A percentile compares a stretch with the other conserved stretches of the same genome.
Evolutionary conservation across 179 eudicot genomes (phyloP).

Genomic region (Drosera spatulata): DNA sequence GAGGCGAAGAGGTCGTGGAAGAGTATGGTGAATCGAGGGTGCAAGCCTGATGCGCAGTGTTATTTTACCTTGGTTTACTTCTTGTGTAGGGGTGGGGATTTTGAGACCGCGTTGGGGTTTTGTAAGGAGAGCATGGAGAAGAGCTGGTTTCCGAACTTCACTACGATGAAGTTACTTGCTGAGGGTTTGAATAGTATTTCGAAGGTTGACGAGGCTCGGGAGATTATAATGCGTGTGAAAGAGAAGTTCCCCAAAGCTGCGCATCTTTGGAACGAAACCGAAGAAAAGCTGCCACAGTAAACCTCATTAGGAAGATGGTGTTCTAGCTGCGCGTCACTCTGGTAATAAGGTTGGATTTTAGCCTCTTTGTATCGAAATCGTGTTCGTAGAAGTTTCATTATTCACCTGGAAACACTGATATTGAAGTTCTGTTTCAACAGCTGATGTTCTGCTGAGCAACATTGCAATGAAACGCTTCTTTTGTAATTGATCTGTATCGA

Average conservation of each 20-base stretch:
- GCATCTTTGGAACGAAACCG: conserved; percentile 59
- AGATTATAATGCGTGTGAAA: conserved; percentile 47
- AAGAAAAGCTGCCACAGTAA: conserved; percentile 31
- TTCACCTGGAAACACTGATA: too few relatives aligned
- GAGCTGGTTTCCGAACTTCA: conserved; percentile 61
- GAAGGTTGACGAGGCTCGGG: conserved; percentile 61
- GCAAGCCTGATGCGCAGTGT: conserved; percentile 37
- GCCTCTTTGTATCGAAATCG: too few relatives aligned
- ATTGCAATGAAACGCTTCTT: too few relatives aligned
- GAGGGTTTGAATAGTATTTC: conserved; percentile 55
- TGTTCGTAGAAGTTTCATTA: too few relatives aligned
- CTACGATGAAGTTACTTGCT: conserved; percentile 69
- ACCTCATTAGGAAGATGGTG: too few relatives aligned
- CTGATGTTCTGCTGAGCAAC: too few relatives aligned
- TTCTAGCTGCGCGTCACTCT: too few relatives aligned
- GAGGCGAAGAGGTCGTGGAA: conserved; percentile 54
- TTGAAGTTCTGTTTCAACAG: too few relatives aligned
- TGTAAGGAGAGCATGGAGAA: conserved; percentile 52
- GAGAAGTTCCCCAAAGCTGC: conserved; percentile 44
- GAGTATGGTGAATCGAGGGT: conserved; percentile 34
- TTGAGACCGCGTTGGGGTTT: conserved; percentile 44
- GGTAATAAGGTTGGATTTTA: too few relatives aligned
- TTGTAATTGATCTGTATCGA: too few relatives aligned
- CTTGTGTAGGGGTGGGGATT: conserved; percentile 58
- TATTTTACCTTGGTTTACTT: conserved; percentile 62